These are phyloP conservation scores for Mycosphaerelloides madeirae DNA, from an alignment of 2,329 filamentous ascomycete genomes.

Conservation along the genomic window DNA sequence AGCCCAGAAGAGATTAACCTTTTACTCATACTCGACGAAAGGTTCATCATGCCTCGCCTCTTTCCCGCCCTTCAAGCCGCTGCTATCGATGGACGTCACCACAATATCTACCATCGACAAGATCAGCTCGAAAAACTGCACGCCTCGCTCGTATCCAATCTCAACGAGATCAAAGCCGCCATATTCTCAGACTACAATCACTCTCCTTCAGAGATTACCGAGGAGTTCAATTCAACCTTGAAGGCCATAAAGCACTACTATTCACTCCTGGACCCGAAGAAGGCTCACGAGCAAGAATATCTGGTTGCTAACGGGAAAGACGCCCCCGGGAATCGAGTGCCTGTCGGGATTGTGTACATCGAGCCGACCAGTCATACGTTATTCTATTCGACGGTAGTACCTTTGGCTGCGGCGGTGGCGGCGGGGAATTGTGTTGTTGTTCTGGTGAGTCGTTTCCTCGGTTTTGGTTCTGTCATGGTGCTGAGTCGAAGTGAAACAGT, in stretches of 20 bases:
- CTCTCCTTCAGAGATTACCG: conserved; percentile 36
- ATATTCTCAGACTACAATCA: conserved; percentile 39
- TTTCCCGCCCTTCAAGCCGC: conserved; percentile 38
- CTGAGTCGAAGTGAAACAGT: conserved; percentile 21
- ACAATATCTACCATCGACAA: conserved; percentile 45
- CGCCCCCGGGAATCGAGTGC: conserved; percentile 31
- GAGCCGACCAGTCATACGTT: conserved; percentile 46
- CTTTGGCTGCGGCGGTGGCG: conserved; percentile 45
- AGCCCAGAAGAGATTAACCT: background rate
- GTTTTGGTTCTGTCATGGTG: background rate
- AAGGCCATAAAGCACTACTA: conserved; percentile 39
- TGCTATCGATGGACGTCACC: conserved; percentile 42
- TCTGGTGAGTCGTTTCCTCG: conserved; percentile 35
- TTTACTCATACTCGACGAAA: too few species aligned
- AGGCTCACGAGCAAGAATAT: conserved; percentile 41
- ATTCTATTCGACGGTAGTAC: conserved; percentile 44
- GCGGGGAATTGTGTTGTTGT: conserved; percentile 51
- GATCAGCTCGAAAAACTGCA: conserved; percentile 44
- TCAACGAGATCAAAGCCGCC: conserved; percentile 36
- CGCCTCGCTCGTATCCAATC: conserved; percentile 34
- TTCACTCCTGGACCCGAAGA: conserved; percentile 35
- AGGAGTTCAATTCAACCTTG: conserved; percentile 41
- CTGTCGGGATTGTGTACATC: conserved; percentile 46
- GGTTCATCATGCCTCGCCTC: conserved; percentile 23
- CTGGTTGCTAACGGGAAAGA: conserved; percentile 38